Evolutionary conservation across 257 asterid genomes (phyloP).

Genomic region (Scutellaria galericulata): DNA sequence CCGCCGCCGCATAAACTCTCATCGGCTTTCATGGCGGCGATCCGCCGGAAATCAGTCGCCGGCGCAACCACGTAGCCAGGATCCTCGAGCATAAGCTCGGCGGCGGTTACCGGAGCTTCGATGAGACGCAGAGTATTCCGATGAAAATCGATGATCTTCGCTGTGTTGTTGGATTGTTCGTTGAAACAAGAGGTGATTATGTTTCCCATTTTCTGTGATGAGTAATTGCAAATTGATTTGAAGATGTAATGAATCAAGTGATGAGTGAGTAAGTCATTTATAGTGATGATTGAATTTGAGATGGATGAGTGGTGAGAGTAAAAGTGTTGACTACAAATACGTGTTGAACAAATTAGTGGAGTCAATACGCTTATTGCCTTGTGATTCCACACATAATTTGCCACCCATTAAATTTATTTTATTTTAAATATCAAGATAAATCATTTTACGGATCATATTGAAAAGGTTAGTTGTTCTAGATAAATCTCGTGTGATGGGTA

Average conservation of each 20-base stretch:
- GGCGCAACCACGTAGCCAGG: constrained; percentile 35
- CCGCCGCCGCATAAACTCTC: constrained; percentile 35
- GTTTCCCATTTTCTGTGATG: constrained; percentile 40
- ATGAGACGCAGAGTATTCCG: constrained; percentile 35
- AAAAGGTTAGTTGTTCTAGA: too few species aligned
- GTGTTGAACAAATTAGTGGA: too few species aligned
- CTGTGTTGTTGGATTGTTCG: constrained; percentile 28
- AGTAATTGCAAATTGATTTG: background rate
- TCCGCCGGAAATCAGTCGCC: constrained; percentile 2
- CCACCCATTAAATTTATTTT: too few species aligned
- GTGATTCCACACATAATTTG: too few species aligned
- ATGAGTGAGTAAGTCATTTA: background rate
- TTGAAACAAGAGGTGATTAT: constrained; percentile 36
- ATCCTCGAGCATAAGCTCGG: constrained; percentile 45
- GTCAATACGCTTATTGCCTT: too few species aligned
- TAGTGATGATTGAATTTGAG: too few species aligned
- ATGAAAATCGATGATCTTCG: constrained; percentile 35
- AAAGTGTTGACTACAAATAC: too few species aligned
- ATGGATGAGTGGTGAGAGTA: too few species aligned
- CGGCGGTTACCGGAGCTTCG: constrained; percentile 45
- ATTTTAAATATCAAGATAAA: too few species aligned
- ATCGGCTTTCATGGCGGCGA: constrained; percentile 14
- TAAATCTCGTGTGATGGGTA: too few species aligned
- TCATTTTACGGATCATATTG: too few species aligned
- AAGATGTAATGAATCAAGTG: background rate